Base-by-base conservation (phyloP, 75 land plant genomes). In the Sequoia sempervirens region DNA sequence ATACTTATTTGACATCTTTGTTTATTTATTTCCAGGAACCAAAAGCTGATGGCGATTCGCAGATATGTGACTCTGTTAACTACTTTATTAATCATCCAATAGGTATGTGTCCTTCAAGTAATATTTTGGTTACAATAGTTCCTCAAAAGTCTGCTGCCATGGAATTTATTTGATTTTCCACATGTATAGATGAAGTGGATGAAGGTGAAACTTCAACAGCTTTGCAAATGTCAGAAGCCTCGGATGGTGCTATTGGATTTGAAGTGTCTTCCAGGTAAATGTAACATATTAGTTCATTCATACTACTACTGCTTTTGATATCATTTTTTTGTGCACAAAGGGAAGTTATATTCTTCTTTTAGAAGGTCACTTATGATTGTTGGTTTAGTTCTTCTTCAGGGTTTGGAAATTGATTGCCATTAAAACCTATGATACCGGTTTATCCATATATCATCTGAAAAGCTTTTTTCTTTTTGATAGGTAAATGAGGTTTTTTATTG, bases 51-150 rank as follows among this genome's bases (percentile, higher is more conserved):
- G 86, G 85, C 12, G 99, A 97, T 86, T 76, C 73, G 40, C 87
- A 90, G 30, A 84, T 95, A 53, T 97, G 99, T 70, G 88, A 52
- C 79, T 85, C 88, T 13, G 95, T 97, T 23, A 96, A 96, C 81
- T 88, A 81, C 82, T 84, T 80, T 85, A 88, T 97, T 43, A 94
- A 96, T 91, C 93, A 82, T 17, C 93, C 95, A 37, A 66, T 91
- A 75, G 99, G 96, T 97, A 91, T 82, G 20, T 66, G 1, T 30
- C 14, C 80, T 45, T 78, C 11, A 45, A 45, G 11, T 78, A 43
- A 43, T 78, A 26, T 38, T 83, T 70, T 45, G 74, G 40, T 79
- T 30, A 41, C 83, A 30, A 81, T 83, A 28, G 8, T 40, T 80
- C 15, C 18, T 36, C 38, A n/a, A 18, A 69, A 28, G 82, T 37